Evolutionary conservation across 768 basidiomycete species (phyloP).

Genomic region (Strobilomyces echinocephalus): DNA sequence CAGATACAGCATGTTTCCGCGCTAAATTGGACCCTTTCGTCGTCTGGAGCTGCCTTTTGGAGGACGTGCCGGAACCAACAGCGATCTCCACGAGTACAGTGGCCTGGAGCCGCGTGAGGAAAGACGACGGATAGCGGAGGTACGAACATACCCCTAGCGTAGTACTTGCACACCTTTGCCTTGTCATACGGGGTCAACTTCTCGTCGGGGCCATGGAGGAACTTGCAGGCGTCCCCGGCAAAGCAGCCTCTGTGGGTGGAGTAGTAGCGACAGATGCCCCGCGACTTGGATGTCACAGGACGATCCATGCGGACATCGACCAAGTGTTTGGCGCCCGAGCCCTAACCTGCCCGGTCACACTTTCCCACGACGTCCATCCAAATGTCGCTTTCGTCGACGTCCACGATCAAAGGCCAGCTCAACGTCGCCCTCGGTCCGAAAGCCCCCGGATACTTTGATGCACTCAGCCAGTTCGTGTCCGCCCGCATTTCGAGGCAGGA

Average conservation of each 20-base stretch:
- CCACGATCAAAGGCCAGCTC: constrained; percentile 67
- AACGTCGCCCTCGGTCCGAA: constrained; percentile 56
- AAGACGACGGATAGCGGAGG: neutral
- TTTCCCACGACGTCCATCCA: constrained; percentile 16
- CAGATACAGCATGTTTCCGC: constrained; percentile 67
- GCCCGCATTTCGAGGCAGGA: constrained; percentile 67
- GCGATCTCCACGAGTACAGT: constrained; percentile 59
- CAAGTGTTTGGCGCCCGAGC: neutral
- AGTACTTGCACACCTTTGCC: constrained; percentile 65
- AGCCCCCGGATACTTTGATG: constrained; percentile 55
- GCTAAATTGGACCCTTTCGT: constrained; percentile 28
- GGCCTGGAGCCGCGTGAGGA: constrained; percentile 41
- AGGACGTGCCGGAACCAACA: constrained; percentile 74
- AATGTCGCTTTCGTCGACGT: constrained; percentile 78
- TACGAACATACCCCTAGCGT: constrained; percentile 44
- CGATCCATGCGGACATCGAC: constrained; percentile 39
- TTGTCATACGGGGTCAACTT: constrained; percentile 65
- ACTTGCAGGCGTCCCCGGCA: constrained; percentile 67
- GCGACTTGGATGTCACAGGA: constrained; percentile 63
- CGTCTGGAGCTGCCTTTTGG: constrained; percentile 16
- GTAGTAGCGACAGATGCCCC: constrained; percentile 71
- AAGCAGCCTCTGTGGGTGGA: constrained; percentile 62
- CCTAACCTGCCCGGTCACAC: neutral
- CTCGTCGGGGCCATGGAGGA: constrained; percentile 56
- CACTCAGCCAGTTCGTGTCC: constrained; percentile 62